Base-by-base conservation (phyloP, 1,139 yeast genomes). In the Kodamaea fungicola region DNA sequence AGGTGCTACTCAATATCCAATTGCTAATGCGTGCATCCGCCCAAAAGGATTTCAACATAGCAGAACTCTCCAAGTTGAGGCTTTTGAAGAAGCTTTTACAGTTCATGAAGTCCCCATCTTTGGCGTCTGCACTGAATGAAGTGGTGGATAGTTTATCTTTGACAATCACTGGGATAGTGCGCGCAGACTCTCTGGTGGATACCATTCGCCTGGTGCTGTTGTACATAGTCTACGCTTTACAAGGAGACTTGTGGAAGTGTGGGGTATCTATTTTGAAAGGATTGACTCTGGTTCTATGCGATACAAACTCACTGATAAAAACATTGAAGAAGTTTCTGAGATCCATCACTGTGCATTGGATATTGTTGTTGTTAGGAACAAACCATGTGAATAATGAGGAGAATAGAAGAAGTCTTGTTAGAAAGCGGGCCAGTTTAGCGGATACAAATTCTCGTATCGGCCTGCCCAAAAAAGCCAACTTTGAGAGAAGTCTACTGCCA, bases 311-410 rank as follows among this genome's bases (percentile, higher is more conserved):
- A 0, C 58, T 67, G 0, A 57, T 65, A 10, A 69, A 66, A 35
- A 53, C 62, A 7, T 50, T 71, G 36, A 65, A 71, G 48, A 75
- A 73, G 45, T 64, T 83, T 31, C 70, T 80, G 8, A 67, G 78
- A 33, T 67, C 83, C 0, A 68, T 83, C 6, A 76, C 86, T 1
- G 69, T 80, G 3, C 83, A 82, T 52, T 80, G 89, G 83, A 62
- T 81, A 2, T 55, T 84, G n/a, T 57, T 83, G 24, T 55, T 83
- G 2, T 51, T 85, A 28, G 71, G 72, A 31, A 56, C 49, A 32
- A 63, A 65, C 34, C 51, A 61, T 1, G 44, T 61, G 2, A 23
- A 8, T 8, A 23, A 23, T n/a, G 26, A 23, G 10, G 26, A 8
- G 6, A 23, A 23, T 23, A 23, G 26, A 7, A 3, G 29, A 8